These are phyloP conservation scores for Coemansia sp. DNA, from an alignment of 192 early-diverging fungal species.

Conservation along the genomic window DNA sequence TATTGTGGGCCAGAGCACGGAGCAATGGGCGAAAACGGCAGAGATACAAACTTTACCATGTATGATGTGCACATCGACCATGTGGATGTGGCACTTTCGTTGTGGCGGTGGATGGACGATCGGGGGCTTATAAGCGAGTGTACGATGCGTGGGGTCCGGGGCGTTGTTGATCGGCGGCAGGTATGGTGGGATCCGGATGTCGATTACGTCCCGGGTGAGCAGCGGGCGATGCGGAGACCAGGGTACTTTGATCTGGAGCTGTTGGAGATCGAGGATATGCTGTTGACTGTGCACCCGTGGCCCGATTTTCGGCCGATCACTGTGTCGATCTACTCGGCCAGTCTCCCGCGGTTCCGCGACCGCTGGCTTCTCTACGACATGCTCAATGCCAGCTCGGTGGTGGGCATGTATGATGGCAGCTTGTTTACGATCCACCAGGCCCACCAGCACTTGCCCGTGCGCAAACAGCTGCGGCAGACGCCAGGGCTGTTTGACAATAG, in stretches of 20 bases:
- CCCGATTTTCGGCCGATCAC: constrained; percentile 83
- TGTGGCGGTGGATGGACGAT: constrained; percentile 88
- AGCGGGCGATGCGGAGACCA: constrained; percentile 56
- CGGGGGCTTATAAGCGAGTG: constrained; percentile 76
- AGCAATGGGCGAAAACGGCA: constrained; percentile 2
- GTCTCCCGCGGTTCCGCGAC: constrained; percentile 74
- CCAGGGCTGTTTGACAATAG: neutral
- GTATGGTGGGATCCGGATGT: constrained; percentile 68
- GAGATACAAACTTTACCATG: constrained; percentile 79
- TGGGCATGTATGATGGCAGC: constrained; percentile 92
- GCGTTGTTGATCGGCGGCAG: constrained; percentile 76
- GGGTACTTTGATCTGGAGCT: constrained; percentile 82
- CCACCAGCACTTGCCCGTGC: constrained; percentile 54
- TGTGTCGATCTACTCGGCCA: constrained; percentile 80
- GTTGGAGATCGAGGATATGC: constrained; percentile 78
- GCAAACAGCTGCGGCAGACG: neutral
- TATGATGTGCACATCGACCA: constrained; percentile 78
- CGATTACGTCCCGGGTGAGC: constrained; percentile 55
- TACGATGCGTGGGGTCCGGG: constrained; percentile 79
- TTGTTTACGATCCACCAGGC: constrained; percentile 87
- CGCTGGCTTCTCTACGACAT: constrained; percentile 92
- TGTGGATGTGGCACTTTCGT: constrained; percentile 76
- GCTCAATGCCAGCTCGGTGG: constrained; percentile 78
- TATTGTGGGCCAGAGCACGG: constrained; percentile 49
- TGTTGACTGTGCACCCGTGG: constrained; percentile 69